Evolutionary conservation across 1,139 yeast genomes (phyloP).

Genomic region (Eremothecium coryli): DNA sequence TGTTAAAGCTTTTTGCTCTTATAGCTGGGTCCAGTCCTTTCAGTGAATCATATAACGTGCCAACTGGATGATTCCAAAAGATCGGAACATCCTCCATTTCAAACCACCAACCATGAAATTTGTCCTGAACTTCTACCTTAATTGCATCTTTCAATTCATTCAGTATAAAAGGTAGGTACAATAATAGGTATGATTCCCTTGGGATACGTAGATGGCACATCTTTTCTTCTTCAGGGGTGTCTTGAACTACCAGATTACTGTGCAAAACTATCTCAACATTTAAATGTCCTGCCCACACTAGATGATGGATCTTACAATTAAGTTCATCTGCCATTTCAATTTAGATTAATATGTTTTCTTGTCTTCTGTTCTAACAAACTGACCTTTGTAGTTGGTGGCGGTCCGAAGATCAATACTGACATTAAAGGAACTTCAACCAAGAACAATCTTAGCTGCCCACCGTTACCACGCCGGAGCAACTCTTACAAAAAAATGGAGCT

Average conservation of each 20-base stretch:
- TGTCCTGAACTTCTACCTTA: constrained; percentile 31
- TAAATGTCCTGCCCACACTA: constrained; percentile 49
- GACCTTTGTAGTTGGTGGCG: constrained; percentile 9
- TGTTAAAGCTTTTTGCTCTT: constrained; percentile 9
- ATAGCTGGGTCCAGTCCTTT: constrained; percentile 32
- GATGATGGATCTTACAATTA: constrained; percentile 32
- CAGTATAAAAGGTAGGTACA: constrained; percentile 36
- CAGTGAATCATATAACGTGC: constrained; percentile 53
- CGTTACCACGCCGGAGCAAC: too few relatives aligned
- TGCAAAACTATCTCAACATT: constrained; percentile 33
- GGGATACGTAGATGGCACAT: constrained; percentile 18
- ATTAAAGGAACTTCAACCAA: too few relatives aligned
- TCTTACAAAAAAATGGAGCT: too few relatives aligned
- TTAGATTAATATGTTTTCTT: too few relatives aligned
- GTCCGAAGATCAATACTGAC: too few relatives aligned
- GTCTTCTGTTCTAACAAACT: not conserved
- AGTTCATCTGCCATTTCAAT: not conserved
- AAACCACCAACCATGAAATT: constrained; percentile 49
- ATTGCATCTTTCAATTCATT: constrained; percentile 38
- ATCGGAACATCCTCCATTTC: constrained; percentile 56
- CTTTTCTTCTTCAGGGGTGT: constrained; percentile 7
- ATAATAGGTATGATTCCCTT: constrained; percentile 54
- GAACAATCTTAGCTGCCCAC: too few relatives aligned
- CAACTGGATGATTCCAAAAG: constrained; percentile 74
- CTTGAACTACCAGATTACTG: constrained; percentile 15